A percentile compares a stretch with the other conserved stretches of the same genome.
Conservation (phyloP, 2,329 filamentous ascomycete species). For the Juglanconis oblonga region DNA sequence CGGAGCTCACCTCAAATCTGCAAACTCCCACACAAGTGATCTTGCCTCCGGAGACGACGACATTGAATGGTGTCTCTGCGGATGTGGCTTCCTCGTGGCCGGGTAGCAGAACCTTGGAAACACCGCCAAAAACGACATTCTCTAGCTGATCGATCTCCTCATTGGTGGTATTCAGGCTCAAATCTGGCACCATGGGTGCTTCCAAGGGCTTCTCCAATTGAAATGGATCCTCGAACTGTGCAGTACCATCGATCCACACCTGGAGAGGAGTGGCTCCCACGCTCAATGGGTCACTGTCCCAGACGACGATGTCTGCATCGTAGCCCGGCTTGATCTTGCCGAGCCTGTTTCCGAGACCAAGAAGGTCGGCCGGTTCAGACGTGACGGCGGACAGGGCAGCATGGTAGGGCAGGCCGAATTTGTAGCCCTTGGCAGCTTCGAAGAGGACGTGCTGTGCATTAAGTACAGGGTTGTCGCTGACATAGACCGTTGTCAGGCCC, state of each 20-base stretch:
- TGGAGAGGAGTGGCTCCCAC: slow-evolving; percentile 58
- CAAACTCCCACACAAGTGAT: slow-evolving; percentile 58
- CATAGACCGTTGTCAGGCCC: slow-evolving; percentile 63
- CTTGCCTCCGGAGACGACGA: slow-evolving; percentile 50
- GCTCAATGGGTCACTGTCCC: slow-evolving; percentile 61
- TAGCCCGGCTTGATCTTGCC: slow-evolving; percentile 61
- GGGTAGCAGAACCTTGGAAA: slow-evolving; percentile 50
- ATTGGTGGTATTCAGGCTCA: slow-evolving; percentile 36
- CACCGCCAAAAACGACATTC: slow-evolving; percentile 54
- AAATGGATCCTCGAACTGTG: slow-evolving; percentile 54
- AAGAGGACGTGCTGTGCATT: slow-evolving; percentile 69
- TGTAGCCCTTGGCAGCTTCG: slow-evolving; percentile 58
- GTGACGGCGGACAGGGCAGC: slow-evolving; percentile 58
- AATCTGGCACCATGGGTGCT: slow-evolving; percentile 37
- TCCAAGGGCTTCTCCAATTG: slow-evolving; percentile 49
- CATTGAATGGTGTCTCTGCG: slow-evolving; percentile 35
- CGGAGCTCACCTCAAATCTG: slow-evolving; percentile 37
- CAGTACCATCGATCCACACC: slow-evolving; percentile 61
- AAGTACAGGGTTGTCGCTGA: slow-evolving; percentile 68
- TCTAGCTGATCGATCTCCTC: slow-evolving; percentile 37
- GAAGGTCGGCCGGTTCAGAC: slow-evolving; percentile 53
- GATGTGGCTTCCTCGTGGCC: slow-evolving; percentile 32
- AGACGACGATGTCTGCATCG: slow-evolving; percentile 60
- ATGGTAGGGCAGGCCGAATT: slow-evolving; percentile 60
- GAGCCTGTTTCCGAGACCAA: slow-evolving; percentile 55